Conservation (phyloP, 2,329 filamentous ascomycete species). For the Fusarium duplospermum region DNA sequence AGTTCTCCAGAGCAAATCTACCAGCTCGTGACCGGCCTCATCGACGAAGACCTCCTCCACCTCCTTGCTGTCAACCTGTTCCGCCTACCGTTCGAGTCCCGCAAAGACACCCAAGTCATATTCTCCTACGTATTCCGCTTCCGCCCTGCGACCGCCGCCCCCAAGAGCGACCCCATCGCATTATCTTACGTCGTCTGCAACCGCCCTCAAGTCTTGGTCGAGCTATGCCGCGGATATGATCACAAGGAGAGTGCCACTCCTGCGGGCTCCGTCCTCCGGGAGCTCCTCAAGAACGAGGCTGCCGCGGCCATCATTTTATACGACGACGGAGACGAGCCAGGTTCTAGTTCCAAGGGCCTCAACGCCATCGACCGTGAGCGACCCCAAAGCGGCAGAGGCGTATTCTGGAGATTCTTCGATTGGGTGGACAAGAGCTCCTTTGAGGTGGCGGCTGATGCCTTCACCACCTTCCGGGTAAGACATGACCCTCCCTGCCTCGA, state of each 20-base stretch:
- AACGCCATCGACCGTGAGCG: conserved; percentile 81
- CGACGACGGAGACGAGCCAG: conserved; percentile 80
- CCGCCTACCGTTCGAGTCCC: conserved; percentile 91
- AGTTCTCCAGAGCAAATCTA: conserved; percentile 88
- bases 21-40: conserved; percentile 84
- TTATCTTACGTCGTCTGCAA: conserved; percentile 90
- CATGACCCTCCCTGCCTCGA: not conserved
- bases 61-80: conserved; percentile 85
- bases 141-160: conserved; percentile 75
- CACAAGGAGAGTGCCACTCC: conserved; percentile 91
- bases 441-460: conserved; percentile 96
- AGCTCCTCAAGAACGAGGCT: conserved; percentile 89
- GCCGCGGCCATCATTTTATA: conserved; percentile 93
- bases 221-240: conserved; percentile 90
- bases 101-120: conserved; percentile 95
- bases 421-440: conserved; percentile 98
- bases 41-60: conserved; percentile 90
- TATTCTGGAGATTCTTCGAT: conserved; percentile 97
- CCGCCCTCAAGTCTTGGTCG: conserved; percentile 86
- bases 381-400: conserved; percentile 80
- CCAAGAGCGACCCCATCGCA: conserved; percentile 81
- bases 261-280: conserved; percentile 88
- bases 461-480: conserved; percentile 92
- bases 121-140: conserved; percentile 96
- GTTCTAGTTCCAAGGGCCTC: conserved; percentile 80